phyloP scores from a whole-genome alignment of 441 rosid species.

The Arabidopsis lyrata region DNA sequence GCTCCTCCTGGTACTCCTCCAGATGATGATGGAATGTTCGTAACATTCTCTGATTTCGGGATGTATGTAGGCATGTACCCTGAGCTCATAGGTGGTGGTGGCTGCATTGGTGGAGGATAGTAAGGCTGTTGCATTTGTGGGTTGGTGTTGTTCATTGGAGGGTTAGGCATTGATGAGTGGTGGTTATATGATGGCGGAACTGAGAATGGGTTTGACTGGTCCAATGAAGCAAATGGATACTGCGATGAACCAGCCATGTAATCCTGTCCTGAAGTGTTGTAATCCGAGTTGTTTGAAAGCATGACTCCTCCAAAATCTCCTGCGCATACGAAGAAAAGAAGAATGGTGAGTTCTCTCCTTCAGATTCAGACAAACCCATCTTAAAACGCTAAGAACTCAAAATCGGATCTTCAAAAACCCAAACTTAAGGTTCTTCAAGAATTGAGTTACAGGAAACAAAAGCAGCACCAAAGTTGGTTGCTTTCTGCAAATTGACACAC shows the following conservation, averaged over 20 bases:
- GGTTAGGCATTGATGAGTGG: conserved; percentile 47
- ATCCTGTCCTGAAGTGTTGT: conserved; percentile 42
- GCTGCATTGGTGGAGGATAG: conserved; percentile 53
- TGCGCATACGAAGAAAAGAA: conserved; percentile 41
- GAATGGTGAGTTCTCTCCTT: conserved; percentile 10
- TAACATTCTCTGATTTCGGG: conserved; percentile 53
- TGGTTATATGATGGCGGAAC: conserved; percentile 40
- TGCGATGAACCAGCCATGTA: conserved; percentile 45
- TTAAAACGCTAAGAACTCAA: conserved; percentile 6
- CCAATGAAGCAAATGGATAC: conserved; percentile 45
- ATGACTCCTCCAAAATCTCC: conserved; percentile 66
- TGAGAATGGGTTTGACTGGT: conserved; percentile 41
- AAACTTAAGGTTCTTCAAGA: conserved; percentile 5
- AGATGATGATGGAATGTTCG: conserved; percentile 55
- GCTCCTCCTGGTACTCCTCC: conserved; percentile 29
- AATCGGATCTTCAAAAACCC: neutral
- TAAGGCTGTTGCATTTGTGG: conserved; percentile 47
- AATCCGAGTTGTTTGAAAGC: conserved; percentile 49
- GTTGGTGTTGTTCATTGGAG: conserved; percentile 47
- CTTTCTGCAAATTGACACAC: conserved; percentile 1
- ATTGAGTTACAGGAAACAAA: conserved; percentile 2
- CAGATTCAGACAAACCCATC: conserved; percentile 17
- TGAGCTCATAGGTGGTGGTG: conserved; percentile 61
- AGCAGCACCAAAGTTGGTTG: conserved; percentile 13
- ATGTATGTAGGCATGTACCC: conserved; percentile 68